phyloP scores from a whole-genome alignment of 208 protist genomes.

The Acanthamoeba triangularis region DNA sequence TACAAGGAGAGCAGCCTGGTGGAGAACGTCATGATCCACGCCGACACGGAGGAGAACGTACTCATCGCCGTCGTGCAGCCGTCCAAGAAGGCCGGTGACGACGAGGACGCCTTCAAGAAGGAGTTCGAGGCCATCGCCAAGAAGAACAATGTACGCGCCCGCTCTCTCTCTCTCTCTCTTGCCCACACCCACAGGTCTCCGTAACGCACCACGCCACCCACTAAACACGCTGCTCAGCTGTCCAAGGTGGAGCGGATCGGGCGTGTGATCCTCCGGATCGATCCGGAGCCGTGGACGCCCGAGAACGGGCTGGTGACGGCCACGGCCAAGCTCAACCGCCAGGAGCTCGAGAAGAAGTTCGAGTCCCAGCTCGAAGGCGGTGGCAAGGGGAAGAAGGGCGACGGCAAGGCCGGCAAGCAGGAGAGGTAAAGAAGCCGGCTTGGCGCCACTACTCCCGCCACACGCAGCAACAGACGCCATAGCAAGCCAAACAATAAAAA shows the following conservation, averaged over 20 bases:
- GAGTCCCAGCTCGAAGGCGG: conserved; percentile 33
- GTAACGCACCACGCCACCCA: neutral
- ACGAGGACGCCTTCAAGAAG: neutral
- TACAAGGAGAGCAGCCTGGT: conserved; percentile 52
- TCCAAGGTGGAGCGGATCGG: conserved; percentile 10
- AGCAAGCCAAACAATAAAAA: neutral
- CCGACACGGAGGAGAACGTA: neutral
- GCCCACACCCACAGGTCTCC: neutral
- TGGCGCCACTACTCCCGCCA: no score
- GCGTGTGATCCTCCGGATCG: neutral
- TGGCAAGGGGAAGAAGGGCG: neutral
- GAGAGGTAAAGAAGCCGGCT: conserved; percentile 3
- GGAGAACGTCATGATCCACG: conserved; percentile 11
- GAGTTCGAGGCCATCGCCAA: conserved; percentile 21
- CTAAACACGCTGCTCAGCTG: neutral
- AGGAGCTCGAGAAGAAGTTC: conserved; percentile 53
- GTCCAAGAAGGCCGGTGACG: neutral
- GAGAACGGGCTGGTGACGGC: conserved; percentile 68
- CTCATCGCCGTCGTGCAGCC: conserved; percentile 62
- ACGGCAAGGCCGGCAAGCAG: conserved; percentile 43
- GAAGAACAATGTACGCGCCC: neutral
- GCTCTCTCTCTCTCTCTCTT: neutral
- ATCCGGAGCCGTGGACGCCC: conserved; percentile 23
- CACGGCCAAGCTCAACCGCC: conserved; percentile 66
- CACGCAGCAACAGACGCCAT: no score